Percentiles rank a stretch among this genome's conserved stretches.
Evolutionary conservation across 257 asterid species (phyloP).

Genomic region (Cruciata laevipes): DNA sequence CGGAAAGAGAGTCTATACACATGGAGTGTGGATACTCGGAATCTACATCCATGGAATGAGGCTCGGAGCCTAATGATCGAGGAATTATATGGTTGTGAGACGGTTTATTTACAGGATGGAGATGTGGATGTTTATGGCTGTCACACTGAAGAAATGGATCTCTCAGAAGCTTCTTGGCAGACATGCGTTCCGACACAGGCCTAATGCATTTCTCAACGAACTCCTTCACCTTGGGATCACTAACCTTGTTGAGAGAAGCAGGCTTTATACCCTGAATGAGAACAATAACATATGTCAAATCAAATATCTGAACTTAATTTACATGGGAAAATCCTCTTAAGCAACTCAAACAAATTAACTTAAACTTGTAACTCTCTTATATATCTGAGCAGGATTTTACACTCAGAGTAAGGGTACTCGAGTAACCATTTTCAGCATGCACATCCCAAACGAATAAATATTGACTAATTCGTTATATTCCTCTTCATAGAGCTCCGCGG

Average conservation of each 20-base stretch:
- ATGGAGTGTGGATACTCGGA: constrained; percentile 39
- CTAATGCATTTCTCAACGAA: constrained; percentile 68
- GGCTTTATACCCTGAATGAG: constrained; percentile 57
- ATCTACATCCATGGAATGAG: constrained; percentile 63
- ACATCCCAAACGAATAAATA: constrained; percentile 75
- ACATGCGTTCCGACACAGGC: constrained; percentile 48
- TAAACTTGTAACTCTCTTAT: constrained; percentile 57
- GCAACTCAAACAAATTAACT: too few species aligned
- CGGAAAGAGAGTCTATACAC: constrained; percentile 36
- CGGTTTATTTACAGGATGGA: constrained; percentile 21
- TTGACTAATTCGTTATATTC: constrained; percentile 71
- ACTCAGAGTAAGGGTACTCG: constrained; percentile 72
- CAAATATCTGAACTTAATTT: not conserved
- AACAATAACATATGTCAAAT: constrained; percentile 2
- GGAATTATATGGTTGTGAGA: constrained; percentile 25
- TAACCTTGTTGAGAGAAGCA: constrained; percentile 54
- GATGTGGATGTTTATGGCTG: constrained; percentile 21
- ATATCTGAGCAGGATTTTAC: constrained; percentile 79
- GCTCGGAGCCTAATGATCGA: constrained; percentile 34
- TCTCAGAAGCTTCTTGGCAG: constrained; percentile 70
- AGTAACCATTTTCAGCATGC: constrained; percentile 70
- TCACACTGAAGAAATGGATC: constrained; percentile 55
- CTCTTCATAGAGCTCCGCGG: constrained; percentile 82
- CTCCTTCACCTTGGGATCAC: constrained; percentile 39
- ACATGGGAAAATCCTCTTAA: not conserved